Conservation (phyloP, 2,329 filamentous ascomycete genomes). For the Aspergillus costaricaensis region DNA sequence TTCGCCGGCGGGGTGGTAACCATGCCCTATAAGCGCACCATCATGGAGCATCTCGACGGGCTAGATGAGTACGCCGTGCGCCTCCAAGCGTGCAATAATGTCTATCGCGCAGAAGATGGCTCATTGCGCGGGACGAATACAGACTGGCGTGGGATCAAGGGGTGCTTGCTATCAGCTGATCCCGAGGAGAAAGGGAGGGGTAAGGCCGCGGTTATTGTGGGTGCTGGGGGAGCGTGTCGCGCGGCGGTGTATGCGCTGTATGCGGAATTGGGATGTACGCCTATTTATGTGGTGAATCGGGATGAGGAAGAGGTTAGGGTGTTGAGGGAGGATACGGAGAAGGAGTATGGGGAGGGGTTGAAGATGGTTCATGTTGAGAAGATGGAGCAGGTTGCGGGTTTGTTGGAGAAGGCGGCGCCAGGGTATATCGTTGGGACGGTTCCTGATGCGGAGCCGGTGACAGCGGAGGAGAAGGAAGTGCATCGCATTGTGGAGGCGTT, state of each 20-base stretch:
- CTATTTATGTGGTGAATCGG: constrained; percentile 43
- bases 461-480: constrained; percentile 29
- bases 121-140: constrained; percentile 45
- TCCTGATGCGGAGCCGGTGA: constrained; percentile 40
- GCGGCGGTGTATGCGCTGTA: constrained; percentile 43
- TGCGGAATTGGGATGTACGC: constrained; percentile 27
- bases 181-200: constrained; percentile 13
- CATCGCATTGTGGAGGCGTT: constrained; percentile 31
- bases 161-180: constrained; percentile 30
- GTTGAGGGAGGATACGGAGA: constrained; percentile 27
- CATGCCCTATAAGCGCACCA: constrained; percentile 47
- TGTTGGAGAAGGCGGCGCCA: constrained; percentile 21
- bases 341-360: not conserved
- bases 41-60: constrained; percentile 33
- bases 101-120: constrained; percentile 17
- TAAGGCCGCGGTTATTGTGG: constrained; percentile 41
- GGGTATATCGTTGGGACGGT: constrained; percentile 45
- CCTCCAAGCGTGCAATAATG: constrained; percentile 39
- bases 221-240: constrained; percentile 46
- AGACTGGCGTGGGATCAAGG: constrained; percentile 47
- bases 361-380: constrained; percentile 34
- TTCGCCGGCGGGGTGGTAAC: constrained; percentile 42
- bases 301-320: constrained; percentile 33
- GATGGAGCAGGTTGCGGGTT: constrained; percentile 26
- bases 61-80: constrained; percentile 38